phyloP scores from a whole-genome alignment of 106 monocot genomes.

The Dioscorea zingiberensis region DNA sequence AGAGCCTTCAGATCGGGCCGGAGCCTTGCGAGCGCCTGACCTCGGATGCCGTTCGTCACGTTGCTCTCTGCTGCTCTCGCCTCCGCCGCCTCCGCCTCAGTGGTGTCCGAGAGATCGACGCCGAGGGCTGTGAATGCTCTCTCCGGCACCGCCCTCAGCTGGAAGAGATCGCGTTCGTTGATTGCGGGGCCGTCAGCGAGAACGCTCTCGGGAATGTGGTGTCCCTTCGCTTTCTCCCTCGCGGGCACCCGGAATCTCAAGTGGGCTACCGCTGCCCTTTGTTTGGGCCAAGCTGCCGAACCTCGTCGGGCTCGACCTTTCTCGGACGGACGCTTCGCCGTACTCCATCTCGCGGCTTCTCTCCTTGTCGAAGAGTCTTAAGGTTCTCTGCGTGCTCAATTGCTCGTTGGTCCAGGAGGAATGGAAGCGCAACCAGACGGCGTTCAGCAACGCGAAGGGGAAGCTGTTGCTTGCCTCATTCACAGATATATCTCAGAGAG shows the following conservation, averaged over 20 bases:
- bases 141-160: constrained; percentile 31
- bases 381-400: constrained; percentile 60
- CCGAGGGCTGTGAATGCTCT: constrained; percentile 41
- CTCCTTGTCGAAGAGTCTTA: constrained; percentile 55
- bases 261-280: constrained; percentile 53
- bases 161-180: constrained; percentile 53
- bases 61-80: constrained; percentile 52
- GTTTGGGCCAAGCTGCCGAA: constrained; percentile 50
- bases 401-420: constrained; percentile 57
- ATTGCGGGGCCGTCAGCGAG: constrained; percentile 46
- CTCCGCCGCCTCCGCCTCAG: constrained; percentile 51
- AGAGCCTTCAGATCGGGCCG: constrained; percentile 65
- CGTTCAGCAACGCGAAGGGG: constrained; percentile 39
- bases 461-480: constrained; percentile 54
- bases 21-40: constrained; percentile 52
- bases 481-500: constrained; percentile 57
- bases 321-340: constrained; percentile 67
- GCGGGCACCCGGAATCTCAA: constrained; percentile 48
- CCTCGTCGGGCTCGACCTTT: constrained; percentile 66
- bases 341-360: constrained; percentile 42
- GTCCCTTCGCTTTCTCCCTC: constrained; percentile 50
- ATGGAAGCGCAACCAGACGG: constrained; percentile 19
- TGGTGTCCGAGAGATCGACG: constrained; percentile 51
- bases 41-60: constrained; percentile 47
- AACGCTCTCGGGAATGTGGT: constrained; percentile 24